Base-by-base conservation (phyloP, 75 land plant species). In the Isoetes taiwanensis region DNA sequence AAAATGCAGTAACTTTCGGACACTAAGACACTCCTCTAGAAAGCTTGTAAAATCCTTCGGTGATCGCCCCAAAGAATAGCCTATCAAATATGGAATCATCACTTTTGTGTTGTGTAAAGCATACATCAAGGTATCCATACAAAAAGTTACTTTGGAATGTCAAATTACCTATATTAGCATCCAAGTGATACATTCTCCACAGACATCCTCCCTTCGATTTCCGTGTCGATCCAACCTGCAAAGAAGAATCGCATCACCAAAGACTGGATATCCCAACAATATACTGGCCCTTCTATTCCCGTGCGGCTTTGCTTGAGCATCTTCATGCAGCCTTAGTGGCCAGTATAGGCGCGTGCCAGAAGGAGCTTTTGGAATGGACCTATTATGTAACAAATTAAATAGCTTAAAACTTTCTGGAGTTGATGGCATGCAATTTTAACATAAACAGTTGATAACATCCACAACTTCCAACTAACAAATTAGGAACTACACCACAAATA, bases 151-250 rank as follows among this genome's bases (percentile, higher is more conserved):
- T n/a, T n/a, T n/a, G n/a, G n/a, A n/a, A n/a, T n/a, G n/a, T n/a
- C n/a, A n/a, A n/a, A n/a, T n/a, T n/a, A 85, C 90, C 86, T 78
- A 61, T 70, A 76, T 61, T 81, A 85, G 32, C 59, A 55, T 5
- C 62, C 52, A 34, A 79, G 40, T n/a, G 64, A 48, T 0, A 85
- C 25, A 67, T 79, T 65, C 24, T 28, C 68, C 72, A 76, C 75
- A 40, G 32, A 27, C 43, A 77, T 30, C 73, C 72, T 43, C 69
- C 81, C 54, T 42, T 57, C 29, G 79, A 78, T 56, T 50, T 74
- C 97, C 97, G 78, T 8, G 75, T 74, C 63, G 85, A 86, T 23
- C 97, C 97, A 58, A 91, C 72, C 32, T 65, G 60, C 14, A 85
- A n/a, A n/a, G 85, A 55, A 91, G 59, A 38, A 91, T 75, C 29